Conservation (phyloP, 768 basidiomycete genomes). For the Trametes punicea region DNA sequence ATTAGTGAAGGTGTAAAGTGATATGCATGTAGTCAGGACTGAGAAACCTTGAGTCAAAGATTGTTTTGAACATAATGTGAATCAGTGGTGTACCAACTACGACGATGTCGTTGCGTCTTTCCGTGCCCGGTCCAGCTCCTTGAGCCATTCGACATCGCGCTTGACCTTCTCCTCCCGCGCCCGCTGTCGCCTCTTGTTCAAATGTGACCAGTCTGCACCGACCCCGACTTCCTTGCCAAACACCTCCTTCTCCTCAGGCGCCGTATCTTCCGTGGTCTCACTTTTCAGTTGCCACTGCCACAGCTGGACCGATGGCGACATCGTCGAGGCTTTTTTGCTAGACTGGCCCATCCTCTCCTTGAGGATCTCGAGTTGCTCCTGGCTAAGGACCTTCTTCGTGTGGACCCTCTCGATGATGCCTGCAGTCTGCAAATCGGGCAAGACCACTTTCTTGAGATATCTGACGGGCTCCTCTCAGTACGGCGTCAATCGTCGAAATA, state of each 20-base stretch:
- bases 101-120: slow-evolving; percentile 5
- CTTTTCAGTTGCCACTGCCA: slow-evolving; percentile 41
- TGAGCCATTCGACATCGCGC: slow-evolving; percentile 40
- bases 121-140: slow-evolving; percentile 31
- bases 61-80: background rate
- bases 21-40: too few species aligned
- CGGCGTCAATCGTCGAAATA: background rate
- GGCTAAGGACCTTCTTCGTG: slow-evolving; percentile 30
- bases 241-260: slow-evolving; percentile 4
- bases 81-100: background rate
- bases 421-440: slow-evolving; percentile 43
- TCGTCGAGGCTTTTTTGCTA: slow-evolving; percentile 20
- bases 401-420: slow-evolving; percentile 43
- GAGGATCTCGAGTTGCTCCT: slow-evolving; percentile 27
- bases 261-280: background rate
- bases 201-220: slow-evolving; percentile 51
- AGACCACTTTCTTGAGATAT: slow-evolving; percentile 52
- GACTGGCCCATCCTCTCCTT: slow-evolving; percentile 23
- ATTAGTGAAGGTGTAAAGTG: too few species aligned
- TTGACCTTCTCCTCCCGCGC: slow-evolving; percentile 45
- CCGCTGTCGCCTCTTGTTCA: slow-evolving; percentile 52
- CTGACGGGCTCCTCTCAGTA: slow-evolving; percentile 29
- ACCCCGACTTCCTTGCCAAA: slow-evolving; percentile 43
- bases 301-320: slow-evolving; percentile 30
- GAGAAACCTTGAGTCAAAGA: too few species aligned